Conservation (phyloP, 1,284 basidiomycete species). For the Tausonia pullulans region DNA sequence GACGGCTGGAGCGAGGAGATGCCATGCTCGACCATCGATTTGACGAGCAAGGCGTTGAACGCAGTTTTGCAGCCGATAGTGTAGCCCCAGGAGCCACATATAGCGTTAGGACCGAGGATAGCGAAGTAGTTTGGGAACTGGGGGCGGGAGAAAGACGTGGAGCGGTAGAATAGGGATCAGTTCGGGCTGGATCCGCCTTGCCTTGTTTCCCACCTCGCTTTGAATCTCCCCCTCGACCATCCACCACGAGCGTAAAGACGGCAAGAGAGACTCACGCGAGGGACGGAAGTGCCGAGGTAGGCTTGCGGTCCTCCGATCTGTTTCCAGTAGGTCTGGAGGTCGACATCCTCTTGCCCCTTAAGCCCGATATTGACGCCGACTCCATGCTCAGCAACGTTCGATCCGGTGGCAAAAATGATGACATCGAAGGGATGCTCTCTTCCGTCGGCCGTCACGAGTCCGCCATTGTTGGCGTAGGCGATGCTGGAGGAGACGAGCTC, state of each 20-base stretch:
- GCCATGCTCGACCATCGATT: slow-evolving; percentile 16
- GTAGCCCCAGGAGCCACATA: slow-evolving; percentile 20
- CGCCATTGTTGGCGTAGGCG: too few relatives aligned
- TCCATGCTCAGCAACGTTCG: neutral
- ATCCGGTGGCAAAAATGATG: neutral
- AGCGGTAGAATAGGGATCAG: neutral
- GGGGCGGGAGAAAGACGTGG: neutral
- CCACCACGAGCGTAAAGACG: neutral
- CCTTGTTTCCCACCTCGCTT: neutral
- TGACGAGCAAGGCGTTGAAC: slow-evolving; percentile 19
- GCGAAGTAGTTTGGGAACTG: slow-evolving; percentile 23
- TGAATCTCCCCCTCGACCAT: too few relatives aligned
- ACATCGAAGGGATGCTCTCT: too few relatives aligned
- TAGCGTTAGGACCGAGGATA: slow-evolving; percentile 22
- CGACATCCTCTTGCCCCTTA: neutral
- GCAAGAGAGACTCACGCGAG: neutral
- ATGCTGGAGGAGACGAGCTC: too few relatives aligned
- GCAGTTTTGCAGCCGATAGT: slow-evolving; percentile 19
- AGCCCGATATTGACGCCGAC: neutral
- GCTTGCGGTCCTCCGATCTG: too few relatives aligned
- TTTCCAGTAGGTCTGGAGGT: neutral
- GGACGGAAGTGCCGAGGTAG: neutral
- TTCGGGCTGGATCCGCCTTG: neutral
- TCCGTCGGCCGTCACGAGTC: too few relatives aligned
- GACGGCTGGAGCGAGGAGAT: slow-evolving; percentile 20